Conservation (phyloP, 192 early-diverging fungal genomes). For the Spinellus fusiger region DNA sequence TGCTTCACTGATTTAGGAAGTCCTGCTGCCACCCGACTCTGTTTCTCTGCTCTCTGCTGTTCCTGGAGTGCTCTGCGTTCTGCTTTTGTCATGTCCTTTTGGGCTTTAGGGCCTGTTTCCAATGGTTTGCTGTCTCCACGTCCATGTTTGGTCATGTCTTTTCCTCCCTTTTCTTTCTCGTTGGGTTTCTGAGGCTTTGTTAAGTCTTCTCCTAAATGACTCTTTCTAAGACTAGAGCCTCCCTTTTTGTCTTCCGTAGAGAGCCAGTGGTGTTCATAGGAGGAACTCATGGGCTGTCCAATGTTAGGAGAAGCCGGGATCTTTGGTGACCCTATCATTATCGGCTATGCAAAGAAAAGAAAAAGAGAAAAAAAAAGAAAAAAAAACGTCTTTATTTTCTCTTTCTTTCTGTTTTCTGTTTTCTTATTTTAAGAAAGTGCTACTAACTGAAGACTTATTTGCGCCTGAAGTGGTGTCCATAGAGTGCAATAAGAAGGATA, state of each 20-base stretch:
- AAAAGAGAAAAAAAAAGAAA: too few species aligned
- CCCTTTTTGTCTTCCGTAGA: slow-evolving; percentile 11
- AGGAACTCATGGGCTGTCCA: slow-evolving; percentile 45
- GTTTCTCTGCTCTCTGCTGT: slow-evolving; percentile 75
- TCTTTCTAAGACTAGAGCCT: slow-evolving; percentile 5
- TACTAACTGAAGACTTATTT: too few species aligned
- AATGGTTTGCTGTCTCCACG: neutral
- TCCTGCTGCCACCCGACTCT: slow-evolving; percentile 36
- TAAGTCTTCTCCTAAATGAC: neutral
- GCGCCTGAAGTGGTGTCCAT: too few species aligned
- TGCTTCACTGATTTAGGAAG: slow-evolving; percentile 32
- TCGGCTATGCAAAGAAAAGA: neutral
- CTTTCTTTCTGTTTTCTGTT: too few species aligned
- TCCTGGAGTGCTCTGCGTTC: slow-evolving; percentile 87
- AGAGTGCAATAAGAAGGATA: too few species aligned
- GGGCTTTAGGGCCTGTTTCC: slow-evolving; percentile 20
- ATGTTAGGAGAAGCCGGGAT: slow-evolving; percentile 33
- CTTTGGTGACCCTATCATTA: neutral
- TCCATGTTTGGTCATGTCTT: neutral
- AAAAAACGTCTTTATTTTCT: too few species aligned
- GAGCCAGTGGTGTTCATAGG: slow-evolving; percentile 42
- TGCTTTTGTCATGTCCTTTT: slow-evolving; percentile 81
- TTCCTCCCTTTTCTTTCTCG: neutral
- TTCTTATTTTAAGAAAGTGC: too few species aligned
- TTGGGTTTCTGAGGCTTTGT: neutral